Conservation (phyloP, 2,329 filamentous ascomycete species). For the Hypoxylon sp. region DNA sequence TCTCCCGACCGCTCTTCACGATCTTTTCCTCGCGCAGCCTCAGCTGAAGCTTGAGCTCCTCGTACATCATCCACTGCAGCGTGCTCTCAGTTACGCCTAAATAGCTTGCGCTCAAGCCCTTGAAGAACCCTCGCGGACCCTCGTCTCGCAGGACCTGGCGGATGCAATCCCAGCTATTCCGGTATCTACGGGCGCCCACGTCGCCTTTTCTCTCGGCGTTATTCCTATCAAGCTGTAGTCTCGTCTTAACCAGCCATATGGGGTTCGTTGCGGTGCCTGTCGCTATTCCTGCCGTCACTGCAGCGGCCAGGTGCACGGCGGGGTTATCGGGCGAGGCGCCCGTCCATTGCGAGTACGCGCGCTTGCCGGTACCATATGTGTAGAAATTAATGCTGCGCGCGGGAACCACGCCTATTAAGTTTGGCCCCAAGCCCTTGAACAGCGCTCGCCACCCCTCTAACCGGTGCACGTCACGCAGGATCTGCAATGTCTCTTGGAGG, state of each 20-base stretch:
- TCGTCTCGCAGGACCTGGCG: constrained; percentile 85
- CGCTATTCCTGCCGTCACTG: constrained; percentile 82
- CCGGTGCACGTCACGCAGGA: constrained; percentile 83
- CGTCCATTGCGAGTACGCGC: constrained; percentile 80
- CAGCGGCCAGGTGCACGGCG: constrained; percentile 84
- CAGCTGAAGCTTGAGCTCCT: constrained; percentile 87
- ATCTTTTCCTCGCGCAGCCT: constrained; percentile 73
- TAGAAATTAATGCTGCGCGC: constrained; percentile 95
- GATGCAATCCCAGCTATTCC: constrained; percentile 90
- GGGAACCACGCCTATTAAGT: constrained; percentile 89
- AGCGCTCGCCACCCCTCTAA: constrained; percentile 88
- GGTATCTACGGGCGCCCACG: constrained; percentile 76
- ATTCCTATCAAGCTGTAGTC: constrained; percentile 92
- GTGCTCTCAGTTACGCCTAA: constrained; percentile 92
- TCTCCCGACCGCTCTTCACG: constrained; percentile 71
- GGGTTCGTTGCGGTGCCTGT: constrained; percentile 95
- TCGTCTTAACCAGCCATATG: constrained; percentile 96
- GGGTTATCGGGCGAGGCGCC: constrained; percentile 79
- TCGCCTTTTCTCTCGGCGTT: constrained; percentile 73
- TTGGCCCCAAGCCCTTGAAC: constrained; percentile 94
- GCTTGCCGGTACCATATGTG: constrained; percentile 92
- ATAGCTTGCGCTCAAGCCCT: constrained; percentile 92
- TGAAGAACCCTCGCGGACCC: constrained; percentile 86
- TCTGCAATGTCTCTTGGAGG: constrained; percentile 87
- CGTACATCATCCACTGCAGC: constrained; percentile 94